A percentile compares a stretch with the other conserved stretches of the same genome.
phyloP scores from a whole-genome alignment of 768 basidiomycete species.

The Leccinum subtestaceum region DNA sequence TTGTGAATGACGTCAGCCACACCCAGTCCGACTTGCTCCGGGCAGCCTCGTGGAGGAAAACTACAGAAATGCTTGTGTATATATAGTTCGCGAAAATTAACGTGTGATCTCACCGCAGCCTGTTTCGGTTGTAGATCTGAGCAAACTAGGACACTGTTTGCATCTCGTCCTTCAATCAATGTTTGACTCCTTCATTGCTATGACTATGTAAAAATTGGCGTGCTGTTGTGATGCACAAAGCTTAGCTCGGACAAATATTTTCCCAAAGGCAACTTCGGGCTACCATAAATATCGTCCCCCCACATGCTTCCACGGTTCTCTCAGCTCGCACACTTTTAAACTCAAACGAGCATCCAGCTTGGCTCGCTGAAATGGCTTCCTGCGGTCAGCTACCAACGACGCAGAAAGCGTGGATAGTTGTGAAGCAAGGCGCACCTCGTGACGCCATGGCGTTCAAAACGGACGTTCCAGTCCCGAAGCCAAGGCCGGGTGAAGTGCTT shows the following conservation, averaged over 20 bases:
- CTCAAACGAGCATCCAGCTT: background rate
- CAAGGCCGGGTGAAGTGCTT: constrained; percentile 43
- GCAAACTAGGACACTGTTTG: too few species aligned
- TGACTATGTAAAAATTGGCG: too few species aligned
- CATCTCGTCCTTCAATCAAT: too few species aligned
- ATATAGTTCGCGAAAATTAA: too few species aligned
- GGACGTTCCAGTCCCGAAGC: constrained; percentile 33
- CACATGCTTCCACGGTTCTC: background rate
- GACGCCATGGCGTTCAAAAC: constrained; percentile 28
- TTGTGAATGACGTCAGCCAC: too few species aligned
- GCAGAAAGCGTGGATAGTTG: constrained; percentile 32
- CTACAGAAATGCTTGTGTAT: too few species aligned
- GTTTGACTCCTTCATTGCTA: too few species aligned
- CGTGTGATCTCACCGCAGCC: too few species aligned
- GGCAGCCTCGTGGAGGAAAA: too few species aligned
- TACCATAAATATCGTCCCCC: background rate
- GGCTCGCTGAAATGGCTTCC: constrained; percentile 6
- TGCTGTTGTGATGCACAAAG: too few species aligned
- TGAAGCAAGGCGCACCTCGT: constrained; percentile 29
- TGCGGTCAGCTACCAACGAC: constrained; percentile 12
- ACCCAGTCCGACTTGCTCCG: too few species aligned
- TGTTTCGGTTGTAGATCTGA: too few species aligned
- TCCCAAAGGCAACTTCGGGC: background rate
- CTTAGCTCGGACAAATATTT: background rate
- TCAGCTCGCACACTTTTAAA: background rate